A percentile compares a stretch with the other conserved stretches of the same genome.
Evolutionary conservation across 176 grass and related monocot genomes (phyloP).

Genomic region (Raddia guianensis): DNA sequence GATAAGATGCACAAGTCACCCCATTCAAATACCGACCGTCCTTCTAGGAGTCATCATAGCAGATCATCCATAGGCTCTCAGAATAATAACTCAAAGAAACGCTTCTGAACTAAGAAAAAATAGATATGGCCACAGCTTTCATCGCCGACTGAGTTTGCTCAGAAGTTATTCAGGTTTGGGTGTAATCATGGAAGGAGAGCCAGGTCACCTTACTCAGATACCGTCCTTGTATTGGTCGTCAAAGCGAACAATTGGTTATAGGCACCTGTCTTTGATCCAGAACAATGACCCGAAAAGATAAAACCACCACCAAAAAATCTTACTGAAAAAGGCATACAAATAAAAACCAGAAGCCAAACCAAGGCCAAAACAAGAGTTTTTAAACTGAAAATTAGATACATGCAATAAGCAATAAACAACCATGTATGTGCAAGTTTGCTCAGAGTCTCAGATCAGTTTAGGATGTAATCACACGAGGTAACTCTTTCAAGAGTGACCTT

Average conservation of each 20-base stretch:
- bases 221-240: conserved; percentile 1
- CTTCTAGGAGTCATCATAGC: conserved; percentile 27
- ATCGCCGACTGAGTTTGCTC: not conserved
- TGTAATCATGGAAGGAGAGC: conserved; percentile 16
- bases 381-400: not conserved
- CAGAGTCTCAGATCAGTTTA: conserved; percentile 28
- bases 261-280: not conserved
- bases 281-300: not conserved
- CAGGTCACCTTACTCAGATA: conserved; percentile 2
- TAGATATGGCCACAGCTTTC: not conserved
- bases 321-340: not conserved
- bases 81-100: not conserved
- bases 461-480: conserved; percentile 25
- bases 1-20: not conserved
- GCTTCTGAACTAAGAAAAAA: not conserved
- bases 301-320: not conserved
- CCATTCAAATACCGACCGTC: conserved; percentile 28
- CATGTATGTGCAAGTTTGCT: not conserved
- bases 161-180: not conserved
- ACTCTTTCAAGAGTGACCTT: not conserved
- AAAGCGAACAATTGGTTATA: not conserved
- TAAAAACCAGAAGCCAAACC: not conserved
- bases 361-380: not conserved
- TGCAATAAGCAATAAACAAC: too few relatives aligned
- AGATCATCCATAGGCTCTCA: conserved; percentile 1